These are phyloP conservation scores for Apiospora saccharicola DNA, from an alignment of 2,329 filamentous ascomycete genomes.

Conservation along the genomic window DNA sequence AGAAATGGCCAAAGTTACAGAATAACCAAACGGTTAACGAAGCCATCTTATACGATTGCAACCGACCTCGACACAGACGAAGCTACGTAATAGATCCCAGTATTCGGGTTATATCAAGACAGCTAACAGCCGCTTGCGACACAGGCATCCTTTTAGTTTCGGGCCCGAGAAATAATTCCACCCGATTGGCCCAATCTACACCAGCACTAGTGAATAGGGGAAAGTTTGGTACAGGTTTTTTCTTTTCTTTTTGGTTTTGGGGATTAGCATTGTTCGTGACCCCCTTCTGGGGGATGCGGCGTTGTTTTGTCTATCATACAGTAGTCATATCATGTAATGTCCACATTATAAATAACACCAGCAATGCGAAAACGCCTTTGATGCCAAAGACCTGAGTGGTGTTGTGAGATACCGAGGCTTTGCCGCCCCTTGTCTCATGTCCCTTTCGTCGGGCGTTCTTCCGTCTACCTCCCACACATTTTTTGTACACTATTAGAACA, in stretches of 20 bases:
- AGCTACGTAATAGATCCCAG: not conserved
- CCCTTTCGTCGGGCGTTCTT: not conserved
- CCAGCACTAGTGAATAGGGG: not conserved
- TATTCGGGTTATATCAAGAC: not conserved
- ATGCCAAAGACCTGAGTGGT: conserved; percentile 21
- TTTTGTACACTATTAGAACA: conserved; percentile 26
- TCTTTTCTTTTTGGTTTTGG: not conserved
- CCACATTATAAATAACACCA: conserved; percentile 1
- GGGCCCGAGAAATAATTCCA: not conserved
- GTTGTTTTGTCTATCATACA: conserved; percentile 24
- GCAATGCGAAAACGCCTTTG: conserved; percentile 20
- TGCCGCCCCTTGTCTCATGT: not conserved
- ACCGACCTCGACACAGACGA: not conserved
- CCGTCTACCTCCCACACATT: conserved; percentile 17
- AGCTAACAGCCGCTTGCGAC: not conserved
- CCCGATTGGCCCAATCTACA: not conserved
- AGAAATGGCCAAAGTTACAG: not conserved
- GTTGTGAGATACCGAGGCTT: conserved; percentile 5
- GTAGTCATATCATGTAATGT: conserved; percentile 11
- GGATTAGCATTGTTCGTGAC: conserved; percentile 3
- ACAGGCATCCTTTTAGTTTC: not conserved
- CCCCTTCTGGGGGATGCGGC: not conserved
- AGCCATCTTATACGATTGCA: not conserved
- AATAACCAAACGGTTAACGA: not conserved
- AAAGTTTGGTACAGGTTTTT: not conserved